Evolutionary conservation across 176 grass and related monocot genomes (phyloP).

Genomic region (Paspalum vaginatum): DNA sequence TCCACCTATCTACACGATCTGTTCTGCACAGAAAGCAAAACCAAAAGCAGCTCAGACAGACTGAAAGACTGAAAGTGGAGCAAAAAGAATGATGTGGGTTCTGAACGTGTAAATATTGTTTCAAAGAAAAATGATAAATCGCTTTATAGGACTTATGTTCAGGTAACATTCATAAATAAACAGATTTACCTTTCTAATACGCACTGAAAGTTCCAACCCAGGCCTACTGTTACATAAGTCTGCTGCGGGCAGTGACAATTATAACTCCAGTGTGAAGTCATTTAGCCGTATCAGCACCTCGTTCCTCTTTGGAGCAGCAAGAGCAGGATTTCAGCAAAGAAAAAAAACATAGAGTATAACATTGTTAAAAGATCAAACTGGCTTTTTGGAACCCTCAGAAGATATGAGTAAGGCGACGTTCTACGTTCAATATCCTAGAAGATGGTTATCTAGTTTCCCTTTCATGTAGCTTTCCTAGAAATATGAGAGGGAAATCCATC

Average conservation of each 20-base stretch:
- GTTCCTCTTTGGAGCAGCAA: conserved; percentile 64
- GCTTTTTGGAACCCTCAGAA: background rate
- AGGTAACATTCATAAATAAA: conserved; percentile 29
- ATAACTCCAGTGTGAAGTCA: conserved; percentile 57
- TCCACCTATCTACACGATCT: background rate
- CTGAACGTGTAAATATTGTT: conserved; percentile 2
- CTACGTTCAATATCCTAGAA: conserved; percentile 20
- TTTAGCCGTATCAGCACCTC: conserved; percentile 77
- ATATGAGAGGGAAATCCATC: background rate
- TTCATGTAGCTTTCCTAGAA: background rate
- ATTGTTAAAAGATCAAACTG: background rate
- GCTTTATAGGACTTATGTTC: conserved; percentile 30
- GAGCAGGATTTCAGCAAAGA: conserved; percentile 17
- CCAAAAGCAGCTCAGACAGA: conserved; percentile 5
- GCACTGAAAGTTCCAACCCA: conserved; percentile 24
- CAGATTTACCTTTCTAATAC: conserved; percentile 34
- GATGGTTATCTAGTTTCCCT: background rate
- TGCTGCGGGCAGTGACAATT: conserved; percentile 12
- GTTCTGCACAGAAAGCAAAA: conserved; percentile 27
- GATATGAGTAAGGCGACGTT: conserved; percentile 6
- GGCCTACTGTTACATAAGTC: conserved; percentile 26
- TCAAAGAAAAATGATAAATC: conserved; percentile 22
- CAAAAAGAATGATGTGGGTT: background rate
- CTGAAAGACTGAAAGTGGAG: background rate
- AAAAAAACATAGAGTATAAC: conserved; percentile 1